A percentile compares a stretch with the other conserved stretches of the same genome.
phyloP scores from a whole-genome alignment of 306 rosid species.

The Styphnolobium japonicum region DNA sequence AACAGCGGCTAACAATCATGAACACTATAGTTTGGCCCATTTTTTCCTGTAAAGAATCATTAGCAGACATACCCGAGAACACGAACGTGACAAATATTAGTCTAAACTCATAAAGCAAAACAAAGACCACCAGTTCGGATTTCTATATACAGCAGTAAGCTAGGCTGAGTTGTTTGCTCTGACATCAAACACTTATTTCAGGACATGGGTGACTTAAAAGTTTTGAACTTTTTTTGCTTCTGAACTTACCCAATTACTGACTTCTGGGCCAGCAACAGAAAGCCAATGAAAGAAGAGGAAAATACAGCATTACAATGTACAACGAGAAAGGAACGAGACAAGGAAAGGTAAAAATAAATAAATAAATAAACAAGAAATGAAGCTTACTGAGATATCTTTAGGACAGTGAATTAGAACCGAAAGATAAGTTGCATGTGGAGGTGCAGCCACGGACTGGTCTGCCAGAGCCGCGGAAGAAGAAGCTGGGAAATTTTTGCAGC shows the following conservation, averaged over 20 bases:
- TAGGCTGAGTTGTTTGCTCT: neutral
- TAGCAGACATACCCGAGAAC: neutral
- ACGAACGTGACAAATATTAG: neutral
- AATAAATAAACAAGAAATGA: neutral
- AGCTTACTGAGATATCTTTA: conserved; percentile 62
- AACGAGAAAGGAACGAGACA: neutral
- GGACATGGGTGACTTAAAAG: conserved; percentile 5
- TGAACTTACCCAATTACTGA: neutral
- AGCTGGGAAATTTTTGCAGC: conserved; percentile 30
- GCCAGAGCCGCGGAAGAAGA: conserved; percentile 26
- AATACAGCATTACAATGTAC: neutral
- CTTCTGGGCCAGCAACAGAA: neutral
- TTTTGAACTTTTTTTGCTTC: neutral
- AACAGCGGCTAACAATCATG: neutral
- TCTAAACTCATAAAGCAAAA: neutral
- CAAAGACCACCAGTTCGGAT: neutral
- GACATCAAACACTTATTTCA: neutral
- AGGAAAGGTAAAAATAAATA: neutral
- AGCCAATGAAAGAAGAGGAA: neutral
- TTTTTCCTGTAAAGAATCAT: neutral
- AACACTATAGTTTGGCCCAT: neutral
- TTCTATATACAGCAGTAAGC: neutral
- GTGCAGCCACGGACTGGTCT: conserved; percentile 29
- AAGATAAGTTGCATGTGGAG: conserved; percentile 37
- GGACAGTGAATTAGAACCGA: conserved; percentile 69